Percentiles rank a stretch among this genome's conserved stretches.
phyloP scores from a whole-genome alignment of 192 early-diverging fungal genomes.

The Linnemannia elongata region DNA sequence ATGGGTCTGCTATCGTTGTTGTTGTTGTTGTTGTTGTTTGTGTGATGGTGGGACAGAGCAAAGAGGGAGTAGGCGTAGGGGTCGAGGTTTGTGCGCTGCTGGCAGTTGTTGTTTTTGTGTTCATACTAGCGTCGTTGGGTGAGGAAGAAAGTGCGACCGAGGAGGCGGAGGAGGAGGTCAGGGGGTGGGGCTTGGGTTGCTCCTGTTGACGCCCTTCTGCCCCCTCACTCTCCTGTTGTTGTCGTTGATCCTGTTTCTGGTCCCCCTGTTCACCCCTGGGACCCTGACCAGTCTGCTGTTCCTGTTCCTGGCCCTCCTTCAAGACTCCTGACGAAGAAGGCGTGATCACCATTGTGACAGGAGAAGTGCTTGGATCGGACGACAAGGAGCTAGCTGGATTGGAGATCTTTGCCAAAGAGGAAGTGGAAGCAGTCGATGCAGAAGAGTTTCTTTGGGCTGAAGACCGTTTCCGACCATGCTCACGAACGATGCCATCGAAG shows the following conservation, averaged over 20 bases:
- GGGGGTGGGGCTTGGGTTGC: neutral
- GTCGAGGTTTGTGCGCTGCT: slow-evolving; percentile 17
- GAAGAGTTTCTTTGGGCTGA: slow-evolving; percentile 18
- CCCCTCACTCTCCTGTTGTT: neutral
- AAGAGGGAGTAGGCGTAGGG: neutral
- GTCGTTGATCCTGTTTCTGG: slow-evolving; percentile 6
- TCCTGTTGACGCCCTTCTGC: neutral
- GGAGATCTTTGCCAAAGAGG: neutral
- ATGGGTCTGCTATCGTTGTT: neutral
- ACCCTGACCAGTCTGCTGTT: neutral
- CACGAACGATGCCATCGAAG: slow-evolving; percentile 30
- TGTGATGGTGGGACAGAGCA: slow-evolving; percentile 1
- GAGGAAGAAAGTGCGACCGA: neutral
- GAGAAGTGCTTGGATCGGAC: neutral
- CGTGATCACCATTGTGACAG: slow-evolving; percentile 4
- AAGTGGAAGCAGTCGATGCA: slow-evolving; percentile 14
- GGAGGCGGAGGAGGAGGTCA: neutral
- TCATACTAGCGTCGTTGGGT: neutral
- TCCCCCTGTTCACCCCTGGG: neutral
- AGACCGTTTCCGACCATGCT: slow-evolving; percentile 19
- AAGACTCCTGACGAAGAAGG: neutral
- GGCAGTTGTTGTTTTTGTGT: neutral
- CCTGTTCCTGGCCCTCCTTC: neutral
- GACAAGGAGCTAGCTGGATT: neutral
- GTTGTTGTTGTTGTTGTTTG: slow-evolving; percentile 11